Evolutionary conservation across 2,329 filamentous ascomycete genomes (phyloP), one percentile per base, ranked within the genome.

Genomic region (Dactylellina parvicollis): DNA sequence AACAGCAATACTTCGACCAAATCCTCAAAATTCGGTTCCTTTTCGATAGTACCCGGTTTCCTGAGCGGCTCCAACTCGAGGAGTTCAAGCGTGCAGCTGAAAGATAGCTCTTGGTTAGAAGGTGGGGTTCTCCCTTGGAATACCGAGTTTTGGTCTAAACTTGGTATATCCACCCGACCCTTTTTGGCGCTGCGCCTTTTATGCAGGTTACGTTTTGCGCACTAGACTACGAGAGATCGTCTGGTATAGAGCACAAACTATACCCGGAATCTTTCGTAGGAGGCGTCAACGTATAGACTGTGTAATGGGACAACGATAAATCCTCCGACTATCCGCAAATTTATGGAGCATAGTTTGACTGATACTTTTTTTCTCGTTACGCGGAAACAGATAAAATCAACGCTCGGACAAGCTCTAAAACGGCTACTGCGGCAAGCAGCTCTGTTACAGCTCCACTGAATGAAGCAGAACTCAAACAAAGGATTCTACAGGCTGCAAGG

Each of bases 51-150:
- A 64, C 66, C 66, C 42, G 69, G 69, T 18, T 73, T 73, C 30
- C 47, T 66, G 44, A 73, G 69, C 69, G 69, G 69, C 14, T 42
- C 59, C 32, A 59, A 52, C 40, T 66, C 60, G 40, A 73, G 59
- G 38, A 62, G 47, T 30, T 56, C 60, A 14, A 73, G 55, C 18
- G 60, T 59, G 30, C 69, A 73, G 46, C 60, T 60, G 16, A 73
- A 40, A 46, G 69, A 73, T 66, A 73, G 69, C 55, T 66, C 69
- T 26, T 73, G 69, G 69, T 36, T 73, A 54, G 69, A 73, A 73
- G 69, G 69, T 73, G 60, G 69, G 69, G 60, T 59, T 57, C 46
- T 59, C 36, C 38, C 46, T 54, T 34, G 26, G 59, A 40, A 65
- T 66, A 54, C 36, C 47, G 24, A 73, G 36, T 55, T 57, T 47